Evolutionary conservation across 208 protist species (phyloP), one percentile per base, ranked within the genome.

Genomic region (Trypanosoma avium): DNA sequence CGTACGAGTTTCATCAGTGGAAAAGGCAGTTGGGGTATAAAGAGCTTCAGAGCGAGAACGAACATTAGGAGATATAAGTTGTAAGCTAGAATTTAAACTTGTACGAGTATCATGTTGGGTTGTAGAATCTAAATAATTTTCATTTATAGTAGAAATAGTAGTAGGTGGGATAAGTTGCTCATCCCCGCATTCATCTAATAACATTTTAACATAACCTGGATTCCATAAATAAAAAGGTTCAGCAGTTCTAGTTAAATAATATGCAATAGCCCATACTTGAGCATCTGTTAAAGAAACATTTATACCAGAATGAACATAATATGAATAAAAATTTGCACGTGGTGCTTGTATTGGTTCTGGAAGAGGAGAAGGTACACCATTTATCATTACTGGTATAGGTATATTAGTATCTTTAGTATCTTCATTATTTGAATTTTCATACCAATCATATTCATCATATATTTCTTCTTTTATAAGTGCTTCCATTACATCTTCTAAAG

Each of bases 281-380:
- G 77, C 81, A 10, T 92, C 77, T 2, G 82, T 88, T 19, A 95
- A 71, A 12, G 79, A 71, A 12, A 80, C 61, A 22, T 75, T 53
- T 36, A 40, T 42, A 26, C 77, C 77, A 0, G 80, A 72, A 53
- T 90, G 84, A 5, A 81, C 85, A 52, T 86, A 82, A 61, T 88
- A 95, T n/a, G 90, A 95, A 71, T 86, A 95, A 74, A 95, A 95
- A 69, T 92, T 95, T 15, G 83, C 90, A 3, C 90, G 68, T 45
- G 86, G 86, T 26, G 66, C 60, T 54, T 78, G 84, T 46, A 58
- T 54, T 0, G 90, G 90, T 68, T 90, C 80, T 3, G 30, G 42
- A 5, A 77, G 49, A 30, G 66, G 62, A 30, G 50, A 26, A 29
- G 54, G 66, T 54, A 61, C 33, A 43, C n/a, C 72, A 19, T 21